A percentile compares a stretch with the other conserved stretches of the same genome.
phyloP scores from a whole-genome alignment of 192 early-diverging fungal genomes.

The Backusella macrospora region DNA sequence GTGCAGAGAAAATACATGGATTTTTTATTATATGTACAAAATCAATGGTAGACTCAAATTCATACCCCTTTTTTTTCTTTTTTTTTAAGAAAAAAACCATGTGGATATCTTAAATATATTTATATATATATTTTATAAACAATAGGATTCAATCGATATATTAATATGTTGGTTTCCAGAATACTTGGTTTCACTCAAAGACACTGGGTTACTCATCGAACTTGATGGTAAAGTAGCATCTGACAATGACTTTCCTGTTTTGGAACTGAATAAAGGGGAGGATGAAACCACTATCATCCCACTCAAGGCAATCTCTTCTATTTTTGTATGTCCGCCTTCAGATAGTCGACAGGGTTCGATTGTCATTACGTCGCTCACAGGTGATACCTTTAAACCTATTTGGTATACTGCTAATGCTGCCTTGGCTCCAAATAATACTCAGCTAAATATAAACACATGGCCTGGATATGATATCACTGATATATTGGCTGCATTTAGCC shows the following conservation, averaged over 20 bases:
- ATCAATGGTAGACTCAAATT: background rate
- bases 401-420: slow-evolving; percentile 22
- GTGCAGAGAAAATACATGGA: slow-evolving; percentile 18
- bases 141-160: background rate
- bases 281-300: slow-evolving; percentile 19
- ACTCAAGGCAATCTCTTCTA: slow-evolving; percentile 7
- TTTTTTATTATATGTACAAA: slow-evolving; percentile 19
- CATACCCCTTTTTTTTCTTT: background rate
- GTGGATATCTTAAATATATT: background rate
- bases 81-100: background rate
- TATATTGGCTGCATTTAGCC: slow-evolving; percentile 28
- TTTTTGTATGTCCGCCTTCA: slow-evolving; percentile 22
- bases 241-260: slow-evolving; percentile 12
- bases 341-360: slow-evolving; percentile 22
- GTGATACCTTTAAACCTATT: slow-evolving; percentile 29
- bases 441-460: slow-evolving; percentile 15
- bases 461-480: slow-evolving; percentile 31
- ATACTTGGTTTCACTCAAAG: slow-evolving; percentile 23
- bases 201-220: slow-evolving; percentile 6
- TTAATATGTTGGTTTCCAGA: slow-evolving; percentile 32
- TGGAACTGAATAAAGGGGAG: slow-evolving; percentile 19
- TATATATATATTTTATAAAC: background rate
- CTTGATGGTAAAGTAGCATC: slow-evolving; percentile 27
- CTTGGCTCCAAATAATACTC: background rate
- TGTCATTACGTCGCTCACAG: slow-evolving; percentile 25